phyloP scores from a whole-genome alignment of 495 filamentous ascomycete genomes.

The Penicillium maclennaniae region DNA sequence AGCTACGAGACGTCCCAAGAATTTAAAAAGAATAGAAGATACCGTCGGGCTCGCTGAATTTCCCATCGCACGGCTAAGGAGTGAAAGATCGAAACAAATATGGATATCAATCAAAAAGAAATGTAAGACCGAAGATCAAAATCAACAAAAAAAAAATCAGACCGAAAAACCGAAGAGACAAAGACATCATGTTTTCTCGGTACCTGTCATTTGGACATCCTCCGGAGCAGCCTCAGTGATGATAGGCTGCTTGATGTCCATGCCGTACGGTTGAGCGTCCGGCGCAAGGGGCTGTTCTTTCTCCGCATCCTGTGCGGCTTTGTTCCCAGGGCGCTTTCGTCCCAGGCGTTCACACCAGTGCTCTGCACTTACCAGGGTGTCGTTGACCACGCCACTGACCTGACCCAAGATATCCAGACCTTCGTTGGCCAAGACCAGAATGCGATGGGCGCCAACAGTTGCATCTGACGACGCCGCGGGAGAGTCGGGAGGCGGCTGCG shows the following conservation, averaged over 20 bases:
- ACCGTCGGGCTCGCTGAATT: background rate
- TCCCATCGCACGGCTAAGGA: background rate
- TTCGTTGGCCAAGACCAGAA: conserved; percentile 78
- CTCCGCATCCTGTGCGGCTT: conserved; percentile 22
- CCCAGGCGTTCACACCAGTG: conserved; percentile 78
- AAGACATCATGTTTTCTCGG: conserved; percentile 29
- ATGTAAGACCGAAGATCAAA: conserved; percentile 1
- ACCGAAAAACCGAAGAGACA: background rate
- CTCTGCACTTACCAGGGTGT: conserved; percentile 82
- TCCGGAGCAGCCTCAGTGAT: conserved; percentile 20
- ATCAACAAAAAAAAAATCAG: background rate
- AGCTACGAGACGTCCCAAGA: background rate
- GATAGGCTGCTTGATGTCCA: conserved; percentile 37
- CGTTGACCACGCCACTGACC: conserved; percentile 73
- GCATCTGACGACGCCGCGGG: conserved; percentile 37
- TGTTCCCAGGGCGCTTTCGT: conserved; percentile 41
- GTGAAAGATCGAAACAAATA: conserved; percentile 9
- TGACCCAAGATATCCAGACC: conserved; percentile 86
- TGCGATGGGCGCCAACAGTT: conserved; percentile 57
- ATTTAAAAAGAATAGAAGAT: background rate
- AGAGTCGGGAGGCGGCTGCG: conserved; percentile 39
- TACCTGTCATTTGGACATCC: conserved; percentile 42
- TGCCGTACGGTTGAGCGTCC: conserved; percentile 17
- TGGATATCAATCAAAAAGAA: conserved; percentile 30
- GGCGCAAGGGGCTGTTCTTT: conserved; percentile 18